These are phyloP conservation scores for Actinidia chinensis DNA, from an alignment of 179 eudicot genomes.

Conservation along the genomic window DNA sequence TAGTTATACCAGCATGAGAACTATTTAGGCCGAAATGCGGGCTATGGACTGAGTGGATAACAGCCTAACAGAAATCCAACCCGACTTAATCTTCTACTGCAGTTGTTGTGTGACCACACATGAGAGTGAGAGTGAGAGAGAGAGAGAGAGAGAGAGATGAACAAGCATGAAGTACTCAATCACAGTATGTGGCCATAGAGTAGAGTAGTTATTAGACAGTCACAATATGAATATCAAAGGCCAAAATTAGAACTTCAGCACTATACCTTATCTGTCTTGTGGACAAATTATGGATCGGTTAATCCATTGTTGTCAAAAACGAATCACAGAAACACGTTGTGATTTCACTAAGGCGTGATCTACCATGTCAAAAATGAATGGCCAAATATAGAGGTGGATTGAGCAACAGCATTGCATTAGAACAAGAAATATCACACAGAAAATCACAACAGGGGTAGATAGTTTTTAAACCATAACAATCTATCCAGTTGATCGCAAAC, in stretches of 20 bases:
- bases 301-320: not conserved
- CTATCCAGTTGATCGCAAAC: not conserved
- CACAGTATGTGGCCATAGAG: not conserved
- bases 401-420: not conserved
- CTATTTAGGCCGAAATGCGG: not conserved
- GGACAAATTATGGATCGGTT: not conserved
- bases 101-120: not conserved
- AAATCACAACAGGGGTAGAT: not conserved
- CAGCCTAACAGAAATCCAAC: conserved; percentile 10
- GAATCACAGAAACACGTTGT: not conserved
- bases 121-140: too few relatives aligned
- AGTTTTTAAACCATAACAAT: not conserved
- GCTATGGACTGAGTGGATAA: not conserved
- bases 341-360: not conserved
- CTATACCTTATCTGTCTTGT: not conserved
- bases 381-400: too few relatives aligned
- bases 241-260: not conserved
- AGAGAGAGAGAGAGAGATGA: not conserved
- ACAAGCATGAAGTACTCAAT: conserved; percentile 13
- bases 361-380: too few relatives aligned
- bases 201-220: too few relatives aligned
- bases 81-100: too few relatives aligned
- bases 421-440: not conserved
- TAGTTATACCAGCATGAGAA: not conserved
- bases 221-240: not conserved